Evolutionary conservation across 495 filamentous ascomycete species (phyloP).

Genomic region (Hypomontagnella monticulosa): DNA sequence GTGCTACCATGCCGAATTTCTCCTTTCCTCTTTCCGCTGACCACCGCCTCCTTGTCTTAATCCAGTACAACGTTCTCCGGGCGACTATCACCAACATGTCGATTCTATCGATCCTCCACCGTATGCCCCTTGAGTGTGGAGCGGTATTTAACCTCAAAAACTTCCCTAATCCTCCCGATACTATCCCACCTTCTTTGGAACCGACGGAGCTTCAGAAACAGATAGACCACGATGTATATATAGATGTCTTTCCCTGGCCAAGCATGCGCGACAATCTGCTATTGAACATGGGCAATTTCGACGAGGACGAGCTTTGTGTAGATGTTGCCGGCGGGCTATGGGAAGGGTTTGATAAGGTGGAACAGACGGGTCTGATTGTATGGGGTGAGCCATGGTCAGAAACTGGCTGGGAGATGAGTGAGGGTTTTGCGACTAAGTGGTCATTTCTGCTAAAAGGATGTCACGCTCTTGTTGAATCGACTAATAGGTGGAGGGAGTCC

Average conservation of each 20-base stretch:
- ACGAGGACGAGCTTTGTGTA: slow-evolving; percentile 57
- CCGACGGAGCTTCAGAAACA: slow-evolving; percentile 54
- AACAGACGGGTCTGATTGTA: slow-evolving; percentile 55
- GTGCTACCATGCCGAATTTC: slow-evolving; percentile 24
- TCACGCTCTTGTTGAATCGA: slow-evolving; percentile 56
- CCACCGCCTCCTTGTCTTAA: slow-evolving; percentile 46
- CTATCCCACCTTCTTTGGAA: slow-evolving; percentile 51
- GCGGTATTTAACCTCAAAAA: slow-evolving; percentile 26
- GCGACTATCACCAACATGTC: slow-evolving; percentile 47
- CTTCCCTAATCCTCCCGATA: slow-evolving; percentile 29
- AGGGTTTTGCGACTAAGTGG: slow-evolving; percentile 61
- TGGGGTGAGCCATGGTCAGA: slow-evolving; percentile 63
- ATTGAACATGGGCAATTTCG: slow-evolving; percentile 49
- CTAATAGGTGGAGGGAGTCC: slow-evolving; percentile 59
- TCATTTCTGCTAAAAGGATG: slow-evolving; percentile 62
- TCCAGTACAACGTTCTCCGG: slow-evolving; percentile 52
- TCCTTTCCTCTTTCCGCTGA: slow-evolving; percentile 49
- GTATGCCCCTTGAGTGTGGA: slow-evolving; percentile 43
- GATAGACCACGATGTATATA: slow-evolving; percentile 55
- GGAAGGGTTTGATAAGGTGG: slow-evolving; percentile 42
- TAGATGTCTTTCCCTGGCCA: slow-evolving; percentile 61
- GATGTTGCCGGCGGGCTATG: slow-evolving; percentile 61
- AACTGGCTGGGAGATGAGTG: slow-evolving; percentile 61
- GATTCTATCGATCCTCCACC: slow-evolving; percentile 36
- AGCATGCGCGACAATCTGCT: slow-evolving; percentile 61